Base-by-base conservation (phyloP, 1,284 basidiomycete species). In the Rhodotorula glutinis region DNA sequence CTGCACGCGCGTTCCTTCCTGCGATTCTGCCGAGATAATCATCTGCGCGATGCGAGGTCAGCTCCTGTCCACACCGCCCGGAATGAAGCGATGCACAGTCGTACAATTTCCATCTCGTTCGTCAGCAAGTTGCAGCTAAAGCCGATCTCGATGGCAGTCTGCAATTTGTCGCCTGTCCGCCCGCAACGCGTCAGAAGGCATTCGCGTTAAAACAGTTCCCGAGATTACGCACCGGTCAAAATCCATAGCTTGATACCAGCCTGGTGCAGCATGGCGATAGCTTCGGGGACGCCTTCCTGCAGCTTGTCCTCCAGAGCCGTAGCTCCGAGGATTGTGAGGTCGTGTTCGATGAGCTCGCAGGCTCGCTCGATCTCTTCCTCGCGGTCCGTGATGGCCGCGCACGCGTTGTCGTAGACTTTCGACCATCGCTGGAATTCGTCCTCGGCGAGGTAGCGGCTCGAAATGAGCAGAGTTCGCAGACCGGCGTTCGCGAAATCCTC, bases 161-260 rank as follows among this genome's bases (percentile, higher is more conserved):
- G 94, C 1, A 97, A 84, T 80, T 98, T 98, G 82, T 98, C 94
- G 57, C 93, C 93, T 86, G 78, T 75, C 7, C 14, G 25, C 13
- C 8, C 23, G 27, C 5, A 25, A 49, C 9, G 47, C 47, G 14
- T 49, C n/a, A 27, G n/a, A 5, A 27, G 23, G 8, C 13, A 3
- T 49, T 21, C n/a, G 9, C 30, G 21, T 21, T 3, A 38, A 52
- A 60, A 49, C 17, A 62, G 33, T 11, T 23, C 38, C 40, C 1
- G 38, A 27, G 5, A n/a, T 79, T 44, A 5, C 83, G 61, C 65
- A 87, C 88, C 89, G 43, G 91, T 94, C 63, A 94, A 80, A 77
- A 94, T 92, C 94, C 95, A 98, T 4, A 98, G 80, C 80, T 97
- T 98, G 82, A 98, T 97, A 13, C 94, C 94, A 0, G 94, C 95